Evolutionary conservation across 139 green algal genomes (phyloP).

Genomic region (Tetradesmus obliquus): DNA sequence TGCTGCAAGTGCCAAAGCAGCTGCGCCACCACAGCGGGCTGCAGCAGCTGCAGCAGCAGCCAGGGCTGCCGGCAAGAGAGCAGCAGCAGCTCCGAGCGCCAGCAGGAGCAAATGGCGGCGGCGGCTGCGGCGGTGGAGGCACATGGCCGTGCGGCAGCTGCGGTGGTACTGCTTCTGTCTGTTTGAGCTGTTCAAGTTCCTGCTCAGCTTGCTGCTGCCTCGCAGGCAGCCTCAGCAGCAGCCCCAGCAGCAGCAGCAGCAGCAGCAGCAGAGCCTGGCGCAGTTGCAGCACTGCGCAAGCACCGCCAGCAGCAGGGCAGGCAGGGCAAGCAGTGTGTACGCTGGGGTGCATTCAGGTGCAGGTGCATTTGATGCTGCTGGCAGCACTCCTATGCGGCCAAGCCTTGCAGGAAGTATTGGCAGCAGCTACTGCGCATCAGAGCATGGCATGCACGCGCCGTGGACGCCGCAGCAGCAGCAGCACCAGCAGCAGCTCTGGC

Average conservation of each 20-base stretch:
- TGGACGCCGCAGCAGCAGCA: conserved; percentile 1
- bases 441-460: neutral
- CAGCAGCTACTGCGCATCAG: conserved; percentile 7
- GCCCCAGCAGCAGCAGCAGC: conserved; percentile 16
- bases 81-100: neutral
- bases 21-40: neutral
- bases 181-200: conserved; percentile 21
- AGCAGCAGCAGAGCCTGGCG: conserved; percentile 8
- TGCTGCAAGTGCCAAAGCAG: conserved; percentile 5
- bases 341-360: neutral
- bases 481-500: conserved; percentile 11
- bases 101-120: conserved; percentile 10
- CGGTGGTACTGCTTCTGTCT: conserved; percentile 27
- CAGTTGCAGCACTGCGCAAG: neutral
- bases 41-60: neutral
- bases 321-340: neutral
- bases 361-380: neutral
- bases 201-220: neutral
- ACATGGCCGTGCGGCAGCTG: conserved; percentile 16
- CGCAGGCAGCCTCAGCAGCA: neutral
- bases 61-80: neutral
- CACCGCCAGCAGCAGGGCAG: neutral
- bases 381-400: neutral
- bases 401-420: conserved; percentile 20
- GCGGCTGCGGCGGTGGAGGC: neutral